Evolutionary conservation across 352 stramenopile species (phyloP).

Genomic region (Phytophthora nicotianae): DNA sequence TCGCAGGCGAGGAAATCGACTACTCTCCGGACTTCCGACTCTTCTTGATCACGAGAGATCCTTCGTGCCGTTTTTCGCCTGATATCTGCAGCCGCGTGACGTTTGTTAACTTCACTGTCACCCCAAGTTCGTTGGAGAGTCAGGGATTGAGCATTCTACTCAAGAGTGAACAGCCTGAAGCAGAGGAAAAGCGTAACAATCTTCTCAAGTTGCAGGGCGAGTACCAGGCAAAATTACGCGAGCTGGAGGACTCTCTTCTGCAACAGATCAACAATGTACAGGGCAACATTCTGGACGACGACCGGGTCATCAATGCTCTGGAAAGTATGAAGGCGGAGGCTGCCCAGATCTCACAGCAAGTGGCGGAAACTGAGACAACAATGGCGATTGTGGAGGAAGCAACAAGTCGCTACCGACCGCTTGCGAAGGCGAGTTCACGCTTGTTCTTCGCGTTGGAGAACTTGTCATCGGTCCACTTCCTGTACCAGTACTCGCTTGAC

Average conservation of each 20-base stretch:
- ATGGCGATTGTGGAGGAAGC: conserved; percentile 89
- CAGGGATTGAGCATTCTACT: conserved; percentile 97
- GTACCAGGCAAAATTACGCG: conserved; percentile 96
- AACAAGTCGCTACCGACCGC: conserved; percentile 95
- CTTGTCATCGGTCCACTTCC: conserved; percentile 96
- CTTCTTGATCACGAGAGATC: conserved; percentile 98
- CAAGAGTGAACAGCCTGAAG: conserved; percentile 96
- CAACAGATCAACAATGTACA: conserved; percentile 98
- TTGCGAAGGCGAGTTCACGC: conserved; percentile 90
- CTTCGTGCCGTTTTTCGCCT: conserved; percentile 96
- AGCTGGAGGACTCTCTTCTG: conserved; percentile 98
- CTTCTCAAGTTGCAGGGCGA: conserved; percentile 98
- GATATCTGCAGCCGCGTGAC: conserved; percentile 99
- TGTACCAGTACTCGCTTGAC: conserved; percentile 99
- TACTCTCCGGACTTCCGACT: conserved; percentile 99
- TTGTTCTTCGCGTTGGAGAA: conserved; percentile 94
- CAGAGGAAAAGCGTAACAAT: conserved; percentile 96
- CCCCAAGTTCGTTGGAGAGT: conserved; percentile 96
- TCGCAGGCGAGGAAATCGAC: conserved; percentile 99
- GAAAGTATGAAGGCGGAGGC: conserved; percentile 98
- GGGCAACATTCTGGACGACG: conserved; percentile 99
- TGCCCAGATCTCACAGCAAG: conserved; percentile 94
- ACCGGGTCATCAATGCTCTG: conserved; percentile 98
- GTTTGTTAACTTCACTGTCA: conserved; percentile 99
- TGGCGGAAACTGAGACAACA: conserved; percentile 79